Base-by-base conservation (phyloP, 164 flowering plant species). In the Stephania yunnanensis region DNA sequence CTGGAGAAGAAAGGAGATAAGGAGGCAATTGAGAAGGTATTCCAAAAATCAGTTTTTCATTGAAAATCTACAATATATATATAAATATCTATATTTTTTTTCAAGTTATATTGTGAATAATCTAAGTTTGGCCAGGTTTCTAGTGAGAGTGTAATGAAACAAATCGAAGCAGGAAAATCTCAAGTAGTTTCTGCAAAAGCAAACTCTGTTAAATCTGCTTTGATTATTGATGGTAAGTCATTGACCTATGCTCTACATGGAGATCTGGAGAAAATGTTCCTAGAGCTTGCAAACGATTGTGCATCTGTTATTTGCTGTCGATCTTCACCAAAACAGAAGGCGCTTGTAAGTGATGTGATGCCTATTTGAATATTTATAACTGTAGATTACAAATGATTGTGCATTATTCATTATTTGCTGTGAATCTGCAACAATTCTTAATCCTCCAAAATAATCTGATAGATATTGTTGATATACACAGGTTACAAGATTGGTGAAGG, bases 251-350 rank as follows among this genome's bases (percentile, higher is more conserved):
- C 93, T 73, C 88, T 94, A 13, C 74, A 65, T 74, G 81, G 83
- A 72, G 58, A 81, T 69, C 48, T 87, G 71, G 85, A 88, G 81
- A 78, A 77, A 44, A 73, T 80, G 44, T 92, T 94, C 76, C 81
- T 90, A 76, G 88, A 88, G 67, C 90, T 94, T 73, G 95, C 97
- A 36, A 69, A 82, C 36, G 65, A 66, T 69, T 94, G 98, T 75
- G 84, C 85, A 68, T 91, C 98, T 66, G 95, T 94, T 76, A 89
- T 92, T 80, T 94, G 98, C 80, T 94, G 97, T 75, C 95, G 97
- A 36, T 89, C 95, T 69, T 88, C 97, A 44, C 97, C 97, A 46
- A 93, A 93, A 78, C 97, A 93, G 81, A 93, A 93, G 78, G 98
- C 98, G 46, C 88, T 84, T 77, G 97, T 91, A 80, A 83, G 94